phyloP scores from a whole-genome alignment of 2,329 filamentous ascomycete species.

The Aspergillus bombycis region DNA sequence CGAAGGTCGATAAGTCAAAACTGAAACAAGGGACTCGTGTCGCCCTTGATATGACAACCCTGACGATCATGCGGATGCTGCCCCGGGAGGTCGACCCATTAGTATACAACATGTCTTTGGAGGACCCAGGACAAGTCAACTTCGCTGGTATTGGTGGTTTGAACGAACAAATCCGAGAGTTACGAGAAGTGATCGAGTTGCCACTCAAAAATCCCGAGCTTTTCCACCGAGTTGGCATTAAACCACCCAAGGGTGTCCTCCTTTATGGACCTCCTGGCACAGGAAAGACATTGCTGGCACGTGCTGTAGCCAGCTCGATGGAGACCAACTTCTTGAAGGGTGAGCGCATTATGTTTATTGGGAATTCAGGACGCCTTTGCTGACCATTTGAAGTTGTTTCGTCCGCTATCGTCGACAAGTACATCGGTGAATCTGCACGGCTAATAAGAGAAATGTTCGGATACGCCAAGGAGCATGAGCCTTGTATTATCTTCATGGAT shows the following conservation, averaged over 20 bases:
- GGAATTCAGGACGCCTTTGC: background rate
- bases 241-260: conserved; percentile 95
- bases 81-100: conserved; percentile 97
- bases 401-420: conserved; percentile 98
- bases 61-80: conserved; percentile 99
- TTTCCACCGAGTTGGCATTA: conserved; percentile 95
- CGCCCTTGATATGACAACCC: conserved; percentile 97
- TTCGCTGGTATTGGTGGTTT: conserved; percentile 96
- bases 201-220: conserved; percentile 98
- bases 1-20: conserved; percentile 96
- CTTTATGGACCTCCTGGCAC: conserved; percentile 96
- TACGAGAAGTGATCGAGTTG: conserved; percentile 96
- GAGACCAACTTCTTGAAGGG: conserved; percentile 99
- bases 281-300: conserved; percentile 90
- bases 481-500: conserved; percentile 99
- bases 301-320: conserved; percentile 92
- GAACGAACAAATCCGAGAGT: conserved; percentile 97
- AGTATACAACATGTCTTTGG: conserved; percentile 99
- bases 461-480: conserved; percentile 98
- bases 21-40: conserved; percentile 98
- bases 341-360: conserved; percentile 44
- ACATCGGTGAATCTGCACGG: conserved; percentile 96
- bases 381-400: conserved; percentile 73
- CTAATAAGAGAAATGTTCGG: conserved; percentile 99
- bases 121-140: conserved; percentile 96